phyloP scores from a whole-genome alignment of 306 rosid genomes.

The Citrullus amarus region DNA sequence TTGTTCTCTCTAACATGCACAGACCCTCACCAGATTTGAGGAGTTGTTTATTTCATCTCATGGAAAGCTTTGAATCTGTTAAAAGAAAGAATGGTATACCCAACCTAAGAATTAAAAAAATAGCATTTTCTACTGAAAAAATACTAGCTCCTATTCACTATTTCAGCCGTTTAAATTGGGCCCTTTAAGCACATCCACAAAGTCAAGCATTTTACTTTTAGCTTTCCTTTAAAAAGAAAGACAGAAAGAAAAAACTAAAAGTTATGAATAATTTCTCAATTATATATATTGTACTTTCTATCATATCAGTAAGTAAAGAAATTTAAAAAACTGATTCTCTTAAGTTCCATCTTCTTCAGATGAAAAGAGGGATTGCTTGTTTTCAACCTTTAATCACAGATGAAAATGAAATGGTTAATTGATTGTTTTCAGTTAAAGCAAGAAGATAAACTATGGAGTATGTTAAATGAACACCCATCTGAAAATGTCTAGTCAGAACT shows the following conservation, averaged over 20 bases:
- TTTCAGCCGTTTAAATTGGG: background rate
- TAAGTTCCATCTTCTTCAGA: background rate
- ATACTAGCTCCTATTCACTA: background rate
- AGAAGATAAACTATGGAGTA: background rate
- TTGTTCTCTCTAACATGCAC: background rate
- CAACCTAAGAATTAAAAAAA: background rate
- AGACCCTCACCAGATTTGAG: background rate
- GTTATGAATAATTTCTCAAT: background rate
- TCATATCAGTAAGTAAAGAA: background rate
- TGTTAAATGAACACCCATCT: background rate
- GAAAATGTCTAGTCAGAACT: background rate
- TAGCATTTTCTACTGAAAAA: background rate
- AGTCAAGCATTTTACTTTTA: background rate
- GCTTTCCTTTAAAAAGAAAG: background rate
- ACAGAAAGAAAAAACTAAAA: background rate
- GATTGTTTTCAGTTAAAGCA: background rate
- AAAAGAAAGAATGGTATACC: background rate
- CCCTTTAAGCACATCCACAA: background rate
- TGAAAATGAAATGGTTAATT: background rate
- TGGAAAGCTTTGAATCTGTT: background rate
- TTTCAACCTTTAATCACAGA: background rate
- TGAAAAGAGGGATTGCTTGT: background rate
- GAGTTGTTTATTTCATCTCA: background rate
- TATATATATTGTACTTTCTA: background rate
- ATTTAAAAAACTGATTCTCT: background rate